These are phyloP conservation scores for Hypsizygus marmoreus DNA, from an alignment of 768 basidiomycete genomes.

Conservation along the genomic window DNA sequence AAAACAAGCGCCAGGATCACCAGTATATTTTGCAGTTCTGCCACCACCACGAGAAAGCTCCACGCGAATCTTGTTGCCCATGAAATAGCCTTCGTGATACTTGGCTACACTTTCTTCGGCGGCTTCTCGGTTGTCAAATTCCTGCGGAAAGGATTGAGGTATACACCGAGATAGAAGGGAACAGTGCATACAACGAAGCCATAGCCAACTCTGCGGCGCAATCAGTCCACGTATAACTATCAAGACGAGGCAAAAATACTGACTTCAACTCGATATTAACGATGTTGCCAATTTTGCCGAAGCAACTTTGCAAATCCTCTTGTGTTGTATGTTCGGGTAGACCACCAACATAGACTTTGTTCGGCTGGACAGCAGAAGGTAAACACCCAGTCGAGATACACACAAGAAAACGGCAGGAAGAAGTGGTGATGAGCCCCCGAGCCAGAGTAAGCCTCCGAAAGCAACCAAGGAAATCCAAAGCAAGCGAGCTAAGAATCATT, in stretches of 20 bases:
- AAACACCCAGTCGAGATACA: conserved; percentile 64
- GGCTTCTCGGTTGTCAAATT: conserved; percentile 80
- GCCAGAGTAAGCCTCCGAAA: conserved; percentile 42
- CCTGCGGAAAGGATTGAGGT: conserved; percentile 44
- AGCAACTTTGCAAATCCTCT: conserved; percentile 84
- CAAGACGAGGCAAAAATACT: conserved; percentile 31
- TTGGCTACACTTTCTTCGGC: conserved; percentile 87
- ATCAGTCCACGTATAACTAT: conserved; percentile 14
- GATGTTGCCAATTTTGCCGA: conserved; percentile 81
- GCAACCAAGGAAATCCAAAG: conserved; percentile 32
- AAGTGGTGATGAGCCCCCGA: conserved; percentile 48
- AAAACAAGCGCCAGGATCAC: conserved; percentile 89
- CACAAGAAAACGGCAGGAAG: conserved; percentile 49
- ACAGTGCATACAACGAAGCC: conserved; percentile 77
- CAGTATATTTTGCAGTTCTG: conserved; percentile 74
- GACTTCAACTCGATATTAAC: conserved; percentile 82
- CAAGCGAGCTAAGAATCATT: conserved; percentile 32
- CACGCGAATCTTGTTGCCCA: conserved; percentile 91
- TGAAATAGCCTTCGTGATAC: conserved; percentile 87
- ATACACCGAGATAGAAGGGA: background rate
- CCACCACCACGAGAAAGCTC: conserved; percentile 86
- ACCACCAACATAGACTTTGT: conserved; percentile 92
- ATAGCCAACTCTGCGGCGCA: conserved; percentile 67
- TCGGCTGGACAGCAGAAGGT: conserved; percentile 79
- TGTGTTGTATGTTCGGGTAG: conserved; percentile 84